These are phyloP conservation scores for Dinochytrium kinnereticum DNA, from an alignment of 371 early-diverging fungal genomes.

Conservation along the genomic window DNA sequence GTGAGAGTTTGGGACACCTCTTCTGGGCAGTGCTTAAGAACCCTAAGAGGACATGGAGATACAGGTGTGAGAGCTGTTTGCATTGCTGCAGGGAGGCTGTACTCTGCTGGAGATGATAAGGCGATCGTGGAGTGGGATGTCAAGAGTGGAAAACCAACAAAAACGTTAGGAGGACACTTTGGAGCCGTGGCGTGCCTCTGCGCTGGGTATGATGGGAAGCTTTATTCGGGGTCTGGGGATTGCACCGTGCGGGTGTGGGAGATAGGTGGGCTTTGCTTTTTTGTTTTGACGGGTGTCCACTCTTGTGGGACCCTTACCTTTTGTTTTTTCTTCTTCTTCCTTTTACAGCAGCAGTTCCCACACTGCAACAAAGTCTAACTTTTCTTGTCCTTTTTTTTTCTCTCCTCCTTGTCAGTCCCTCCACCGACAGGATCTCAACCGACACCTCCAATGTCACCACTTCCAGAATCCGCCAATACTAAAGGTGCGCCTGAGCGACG, in stretches of 20 bases:
- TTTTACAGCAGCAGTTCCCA: no score
- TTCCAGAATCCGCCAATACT: not conserved
- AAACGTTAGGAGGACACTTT: constrained; percentile 33
- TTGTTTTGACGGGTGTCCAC: no score
- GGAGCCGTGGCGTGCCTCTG: constrained; percentile 31
- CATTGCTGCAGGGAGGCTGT: constrained; percentile 37
- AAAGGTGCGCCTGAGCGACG: not conserved
- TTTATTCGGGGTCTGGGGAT: constrained; percentile 32
- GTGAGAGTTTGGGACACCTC: constrained; percentile 85
- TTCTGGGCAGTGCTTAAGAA: constrained; percentile 80
- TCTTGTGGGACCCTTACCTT: no score
- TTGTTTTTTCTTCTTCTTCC: no score
- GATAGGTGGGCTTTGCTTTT: constrained; percentile 15
- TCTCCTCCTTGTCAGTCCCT: constrained; percentile 6
- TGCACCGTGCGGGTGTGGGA: constrained; percentile 33
- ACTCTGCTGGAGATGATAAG: constrained; percentile 39
- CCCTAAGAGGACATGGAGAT: constrained; percentile 80
- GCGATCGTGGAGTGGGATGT: constrained; percentile 48
- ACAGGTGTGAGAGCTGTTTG: constrained; percentile 74
- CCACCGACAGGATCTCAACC: constrained; percentile 6
- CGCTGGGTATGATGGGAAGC: constrained; percentile 24
- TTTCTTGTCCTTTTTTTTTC: no score
- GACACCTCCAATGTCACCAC: constrained; percentile 14
- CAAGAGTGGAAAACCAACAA: constrained; percentile 22
- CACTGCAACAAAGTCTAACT: no score